These are phyloP conservation scores for Remersonia thermophila DNA, from an alignment of 2,329 filamentous ascomycete genomes.

Conservation along the genomic window DNA sequence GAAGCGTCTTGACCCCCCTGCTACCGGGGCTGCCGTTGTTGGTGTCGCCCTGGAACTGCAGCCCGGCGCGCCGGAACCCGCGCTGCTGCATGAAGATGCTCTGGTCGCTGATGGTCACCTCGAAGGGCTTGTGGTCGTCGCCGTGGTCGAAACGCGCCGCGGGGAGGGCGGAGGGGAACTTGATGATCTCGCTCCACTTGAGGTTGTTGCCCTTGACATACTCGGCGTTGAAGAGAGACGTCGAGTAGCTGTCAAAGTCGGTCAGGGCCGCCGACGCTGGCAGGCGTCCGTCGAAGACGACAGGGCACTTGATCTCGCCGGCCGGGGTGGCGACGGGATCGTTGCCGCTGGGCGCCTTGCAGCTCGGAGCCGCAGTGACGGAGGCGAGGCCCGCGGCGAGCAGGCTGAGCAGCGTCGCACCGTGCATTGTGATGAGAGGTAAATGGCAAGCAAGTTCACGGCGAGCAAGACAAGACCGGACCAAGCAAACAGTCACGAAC, in stretches of 20 bases:
- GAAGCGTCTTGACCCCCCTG: slow-evolving; percentile 24
- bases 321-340: slow-evolving; percentile 1
- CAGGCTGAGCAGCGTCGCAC: slow-evolving; percentile 12
- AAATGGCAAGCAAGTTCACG: no score
- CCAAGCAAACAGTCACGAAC: neutral
- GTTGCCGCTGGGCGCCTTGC: neutral
- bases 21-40: slow-evolving; percentile 27
- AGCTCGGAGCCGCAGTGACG: neutral
- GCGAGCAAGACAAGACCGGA: no score
- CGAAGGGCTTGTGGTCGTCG: slow-evolving; percentile 24
- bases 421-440: slow-evolving; percentile 10
- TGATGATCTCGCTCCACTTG: slow-evolving; percentile 26
- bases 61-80: slow-evolving; percentile 33
- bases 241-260: slow-evolving; percentile 23
- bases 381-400: slow-evolving; percentile 7
- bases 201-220: slow-evolving; percentile 26
- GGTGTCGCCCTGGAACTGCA: slow-evolving; percentile 30
- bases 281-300: slow-evolving; percentile 27
- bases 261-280: slow-evolving; percentile 14
- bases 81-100: slow-evolving; percentile 34
- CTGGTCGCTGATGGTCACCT: slow-evolving; percentile 32
- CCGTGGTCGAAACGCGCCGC: slow-evolving; percentile 27
- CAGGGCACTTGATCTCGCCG: slow-evolving; percentile 21
- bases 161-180: slow-evolving; percentile 18
- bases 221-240: slow-evolving; percentile 24